Percentiles rank a stretch among this genome's conserved stretches.
phyloP scores from a whole-genome alignment of 2,329 filamentous ascomycete genomes.

The Capronia americana region DNA sequence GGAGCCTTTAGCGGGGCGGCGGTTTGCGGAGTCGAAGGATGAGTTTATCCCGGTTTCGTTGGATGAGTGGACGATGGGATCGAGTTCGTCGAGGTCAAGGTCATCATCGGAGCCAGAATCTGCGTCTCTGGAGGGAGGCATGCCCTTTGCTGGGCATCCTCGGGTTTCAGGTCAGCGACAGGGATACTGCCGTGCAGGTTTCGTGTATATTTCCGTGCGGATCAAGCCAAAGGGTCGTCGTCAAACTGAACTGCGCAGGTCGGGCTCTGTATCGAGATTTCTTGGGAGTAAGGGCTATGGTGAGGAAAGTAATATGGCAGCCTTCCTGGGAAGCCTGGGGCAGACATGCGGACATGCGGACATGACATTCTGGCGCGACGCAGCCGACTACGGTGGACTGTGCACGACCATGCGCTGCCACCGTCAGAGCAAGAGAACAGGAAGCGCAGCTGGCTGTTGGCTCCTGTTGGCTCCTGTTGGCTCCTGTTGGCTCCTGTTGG shows the following conservation, averaged over 20 bases:
- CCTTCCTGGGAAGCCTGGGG: slow-evolving; percentile 7
- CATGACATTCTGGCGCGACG: slow-evolving; percentile 18
- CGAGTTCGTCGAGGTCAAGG: slow-evolving; percentile 55
- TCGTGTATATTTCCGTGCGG: background rate
- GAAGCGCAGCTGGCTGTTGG: background rate
- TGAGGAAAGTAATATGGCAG: slow-evolving; percentile 15
- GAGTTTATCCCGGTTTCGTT: background rate
- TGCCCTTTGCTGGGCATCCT: slow-evolving; percentile 30
- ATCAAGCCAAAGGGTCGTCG: background rate
- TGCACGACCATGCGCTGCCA: too few relatives aligned
- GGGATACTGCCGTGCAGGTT: background rate
- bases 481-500: background rate
- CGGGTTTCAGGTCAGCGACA: slow-evolving; percentile 2
- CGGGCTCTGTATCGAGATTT: background rate
- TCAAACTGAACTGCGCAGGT: background rate
- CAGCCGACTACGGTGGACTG: background rate
- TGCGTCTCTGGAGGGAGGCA: slow-evolving; percentile 35
- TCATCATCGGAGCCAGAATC: slow-evolving; percentile 52
- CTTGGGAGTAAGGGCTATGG: background rate
- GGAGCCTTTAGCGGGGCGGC: slow-evolving; percentile 17
- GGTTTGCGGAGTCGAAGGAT: slow-evolving; percentile 9
- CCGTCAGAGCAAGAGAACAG: background rate
- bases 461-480: too few relatives aligned
- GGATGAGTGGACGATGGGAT: slow-evolving; percentile 43
- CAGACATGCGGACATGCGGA: background rate